Percentiles rank a stretch among this genome's conserved stretches.
These are phyloP conservation scores for Cucurbita argyrosperma DNA, from an alignment of 306 rosid genomes.

Conservation along the genomic window DNA sequence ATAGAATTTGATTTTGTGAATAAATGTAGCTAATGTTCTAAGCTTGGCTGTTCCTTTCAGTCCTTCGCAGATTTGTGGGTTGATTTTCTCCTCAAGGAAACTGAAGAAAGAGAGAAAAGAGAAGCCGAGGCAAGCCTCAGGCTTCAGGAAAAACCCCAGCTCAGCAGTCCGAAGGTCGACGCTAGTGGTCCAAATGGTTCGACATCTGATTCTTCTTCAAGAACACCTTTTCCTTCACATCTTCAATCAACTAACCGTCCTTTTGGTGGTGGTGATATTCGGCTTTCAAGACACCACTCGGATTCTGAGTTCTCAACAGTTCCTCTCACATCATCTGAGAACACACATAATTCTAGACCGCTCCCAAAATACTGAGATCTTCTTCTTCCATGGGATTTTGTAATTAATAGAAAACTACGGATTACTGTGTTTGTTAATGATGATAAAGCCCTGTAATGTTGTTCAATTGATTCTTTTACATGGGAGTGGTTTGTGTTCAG, in stretches of 20 bases:
- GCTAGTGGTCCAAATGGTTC: slow-evolving; percentile 12
- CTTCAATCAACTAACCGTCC: slow-evolving; percentile 22
- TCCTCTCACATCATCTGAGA: slow-evolving; percentile 66
- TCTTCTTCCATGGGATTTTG: slow-evolving; percentile 13
- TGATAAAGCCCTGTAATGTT: slow-evolving; percentile 30
- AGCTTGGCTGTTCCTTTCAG: slow-evolving; percentile 28
- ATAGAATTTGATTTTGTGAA: not conserved
- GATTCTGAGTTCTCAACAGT: slow-evolving; percentile 82
- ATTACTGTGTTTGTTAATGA: slow-evolving; percentile 29
- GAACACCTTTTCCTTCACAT: slow-evolving; percentile 17
- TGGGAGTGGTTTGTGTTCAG: slow-evolving; percentile 12
- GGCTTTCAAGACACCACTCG: slow-evolving; percentile 36
- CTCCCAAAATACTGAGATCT: slow-evolving; percentile 42
- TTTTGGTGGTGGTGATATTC: slow-evolving; percentile 21
- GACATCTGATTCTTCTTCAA: slow-evolving; percentile 19
- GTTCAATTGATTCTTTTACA: slow-evolving; percentile 58
- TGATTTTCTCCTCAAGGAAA: slow-evolving; percentile 93
- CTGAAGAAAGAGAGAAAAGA: slow-evolving; percentile 68
- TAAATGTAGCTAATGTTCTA: not conserved
- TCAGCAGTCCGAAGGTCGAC: slow-evolving; percentile 10
- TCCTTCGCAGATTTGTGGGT: slow-evolving; percentile 99
- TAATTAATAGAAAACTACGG: slow-evolving; percentile 38
- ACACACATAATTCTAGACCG: slow-evolving; percentile 25
- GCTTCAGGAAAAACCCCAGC: slow-evolving; percentile 25
- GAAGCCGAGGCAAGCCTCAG: slow-evolving; percentile 29